Evolutionary conservation across 139 green algal genomes (phyloP).

Genomic region (Chlamydomonas sp.): DNA sequence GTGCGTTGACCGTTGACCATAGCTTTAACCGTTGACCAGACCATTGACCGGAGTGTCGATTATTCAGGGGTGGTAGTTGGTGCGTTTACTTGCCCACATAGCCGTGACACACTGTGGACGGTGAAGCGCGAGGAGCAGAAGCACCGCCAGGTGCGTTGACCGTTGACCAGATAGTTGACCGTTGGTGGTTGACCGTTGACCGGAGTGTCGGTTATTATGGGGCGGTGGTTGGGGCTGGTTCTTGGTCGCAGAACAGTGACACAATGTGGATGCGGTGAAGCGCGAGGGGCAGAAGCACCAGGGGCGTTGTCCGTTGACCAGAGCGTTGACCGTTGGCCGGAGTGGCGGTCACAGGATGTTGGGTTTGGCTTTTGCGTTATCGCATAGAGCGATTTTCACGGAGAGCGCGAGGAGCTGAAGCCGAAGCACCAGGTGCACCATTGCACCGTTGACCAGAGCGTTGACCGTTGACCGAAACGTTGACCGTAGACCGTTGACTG

Average conservation of each 20-base stretch:
- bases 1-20: slow-evolving; percentile 11
- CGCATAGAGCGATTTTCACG: background rate
- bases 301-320: slow-evolving; percentile 17
- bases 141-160: slow-evolving; percentile 38
- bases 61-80: background rate
- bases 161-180: background rate
- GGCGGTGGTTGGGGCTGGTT: background rate
- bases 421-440: slow-evolving; percentile 47
- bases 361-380: background rate
- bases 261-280: slow-evolving; percentile 30
- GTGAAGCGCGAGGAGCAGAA: slow-evolving; percentile 47
- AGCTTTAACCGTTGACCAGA: slow-evolving; percentile 1
- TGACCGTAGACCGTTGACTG: background rate
- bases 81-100: background rate
- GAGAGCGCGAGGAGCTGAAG: slow-evolving; percentile 24
- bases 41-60: background rate
- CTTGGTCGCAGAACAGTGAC: background rate
- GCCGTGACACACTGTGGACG: slow-evolving; percentile 18
- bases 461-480: background rate
- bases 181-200: background rate
- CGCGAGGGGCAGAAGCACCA: slow-evolving; percentile 53
- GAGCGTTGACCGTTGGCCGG: background rate
- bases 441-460: slow-evolving; percentile 32
- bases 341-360: background rate
- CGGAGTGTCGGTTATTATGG: background rate